Evolutionary conservation across 768 basidiomycete species (phyloP).

Genomic region (Dacryopinax spathularia): DNA sequence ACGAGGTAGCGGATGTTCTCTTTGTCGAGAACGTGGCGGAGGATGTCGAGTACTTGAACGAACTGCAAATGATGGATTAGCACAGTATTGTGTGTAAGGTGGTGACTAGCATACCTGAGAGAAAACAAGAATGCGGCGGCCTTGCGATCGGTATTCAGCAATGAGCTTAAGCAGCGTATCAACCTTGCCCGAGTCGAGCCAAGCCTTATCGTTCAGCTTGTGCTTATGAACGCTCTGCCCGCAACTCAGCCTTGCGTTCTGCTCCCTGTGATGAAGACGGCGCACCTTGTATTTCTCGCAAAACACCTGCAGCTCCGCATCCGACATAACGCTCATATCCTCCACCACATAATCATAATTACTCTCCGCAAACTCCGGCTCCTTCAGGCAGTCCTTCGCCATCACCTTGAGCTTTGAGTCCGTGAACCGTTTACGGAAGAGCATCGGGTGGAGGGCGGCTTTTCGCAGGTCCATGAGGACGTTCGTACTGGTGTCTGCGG

Average conservation of each 20-base stretch:
- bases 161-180: conserved; percentile 57
- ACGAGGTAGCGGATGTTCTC: conserved; percentile 60
- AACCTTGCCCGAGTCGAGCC: conserved; percentile 81
- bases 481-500: conserved; percentile 71
- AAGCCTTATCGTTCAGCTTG: conserved; percentile 57
- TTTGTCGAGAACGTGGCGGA: conserved; percentile 66
- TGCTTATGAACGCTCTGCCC: conserved; percentile 37
- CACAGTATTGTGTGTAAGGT: background rate
- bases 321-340: conserved; percentile 94
- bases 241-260: background rate
- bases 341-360: conserved; percentile 80
- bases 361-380: conserved; percentile 80
- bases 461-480: conserved; percentile 97
- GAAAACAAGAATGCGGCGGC: conserved; percentile 80
- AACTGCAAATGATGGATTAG: conserved; percentile 40
- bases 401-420: conserved; percentile 61
- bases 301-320: conserved; percentile 83
- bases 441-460: conserved; percentile 90
- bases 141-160: conserved; percentile 46
- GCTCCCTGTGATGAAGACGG: background rate
- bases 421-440: conserved; percentile 76
- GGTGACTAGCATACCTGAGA: conserved; percentile 52
- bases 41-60: conserved; percentile 87
- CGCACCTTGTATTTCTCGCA: conserved; percentile 73
- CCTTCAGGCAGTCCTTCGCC: conserved; percentile 72